These are phyloP conservation scores for Fusarium mangiferae DNA, from an alignment of 2,329 filamentous ascomycete genomes.

Conservation along the genomic window DNA sequence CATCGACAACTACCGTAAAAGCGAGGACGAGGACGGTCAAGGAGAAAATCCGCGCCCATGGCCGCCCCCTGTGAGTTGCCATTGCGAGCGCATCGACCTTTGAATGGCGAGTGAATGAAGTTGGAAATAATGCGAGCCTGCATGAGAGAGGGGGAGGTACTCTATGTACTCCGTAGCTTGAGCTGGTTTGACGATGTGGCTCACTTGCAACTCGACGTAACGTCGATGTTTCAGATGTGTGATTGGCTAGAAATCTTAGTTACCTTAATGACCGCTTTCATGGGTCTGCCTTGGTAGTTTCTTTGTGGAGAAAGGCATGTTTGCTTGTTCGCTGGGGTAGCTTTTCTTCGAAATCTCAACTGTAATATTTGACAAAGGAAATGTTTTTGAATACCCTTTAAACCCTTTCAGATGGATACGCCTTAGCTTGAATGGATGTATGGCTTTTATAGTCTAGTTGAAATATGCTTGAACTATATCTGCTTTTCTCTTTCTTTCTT, in stretches of 20 bases:
- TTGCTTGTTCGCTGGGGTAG: conserved; percentile 12
- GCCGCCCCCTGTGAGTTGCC: conserved; percentile 48
- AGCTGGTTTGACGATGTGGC: conserved; percentile 38
- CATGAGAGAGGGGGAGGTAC: conserved; percentile 19
- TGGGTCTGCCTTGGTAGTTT: background rate
- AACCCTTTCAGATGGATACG: background rate
- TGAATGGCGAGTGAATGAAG: conserved; percentile 6
- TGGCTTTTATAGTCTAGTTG: background rate
- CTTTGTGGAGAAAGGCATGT: conserved; percentile 31
- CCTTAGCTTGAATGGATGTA: background rate
- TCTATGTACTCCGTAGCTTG: background rate
- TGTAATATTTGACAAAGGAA: background rate
- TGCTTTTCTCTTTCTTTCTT: background rate
- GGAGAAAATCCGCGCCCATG: conserved; percentile 46
- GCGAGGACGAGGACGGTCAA: conserved; percentile 52
- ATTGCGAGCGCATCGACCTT: conserved; percentile 48
- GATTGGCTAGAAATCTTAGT: conserved; percentile 29
- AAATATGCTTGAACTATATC: background rate
- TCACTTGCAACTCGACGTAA: conserved; percentile 25
- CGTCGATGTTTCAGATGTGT: conserved; percentile 12
- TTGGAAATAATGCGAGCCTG: conserved; percentile 4
- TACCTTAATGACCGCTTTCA: background rate
- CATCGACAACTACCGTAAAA: conserved; percentile 61
- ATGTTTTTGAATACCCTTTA: background rate
- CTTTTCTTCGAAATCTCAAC: background rate